Evolutionary conservation across 164 flowering plant species (phyloP).

Genomic region (Stephania cephalantha): DNA sequence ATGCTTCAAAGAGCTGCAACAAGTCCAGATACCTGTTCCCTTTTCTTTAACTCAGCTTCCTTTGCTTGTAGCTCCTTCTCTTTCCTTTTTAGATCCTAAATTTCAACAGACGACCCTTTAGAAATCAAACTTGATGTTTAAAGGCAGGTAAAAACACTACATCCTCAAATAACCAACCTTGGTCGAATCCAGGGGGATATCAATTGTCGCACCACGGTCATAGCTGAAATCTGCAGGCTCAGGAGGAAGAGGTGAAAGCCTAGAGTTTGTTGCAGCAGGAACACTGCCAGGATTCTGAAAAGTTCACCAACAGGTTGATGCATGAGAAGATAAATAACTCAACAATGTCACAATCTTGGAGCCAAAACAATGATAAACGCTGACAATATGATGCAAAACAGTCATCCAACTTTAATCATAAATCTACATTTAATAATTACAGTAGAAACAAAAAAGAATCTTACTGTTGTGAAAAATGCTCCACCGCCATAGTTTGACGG

Average conservation of each 20-base stretch:
- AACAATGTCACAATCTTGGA: not conserved
- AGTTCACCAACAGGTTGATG: conserved; percentile 3
- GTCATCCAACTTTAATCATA: not conserved
- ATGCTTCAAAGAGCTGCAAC: not conserved
- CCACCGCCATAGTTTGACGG: conserved; percentile 55
- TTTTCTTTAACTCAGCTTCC: conserved; percentile 75
- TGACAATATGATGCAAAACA: not conserved
- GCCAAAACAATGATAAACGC: not conserved
- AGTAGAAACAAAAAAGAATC: conserved; percentile 12
- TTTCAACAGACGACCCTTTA: conserved; percentile 7
- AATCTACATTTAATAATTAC: not conserved
- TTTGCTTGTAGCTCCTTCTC: conserved; percentile 88
- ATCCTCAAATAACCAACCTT: conserved; percentile 22
- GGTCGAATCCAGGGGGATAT: conserved; percentile 72
- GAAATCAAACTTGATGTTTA: not conserved
- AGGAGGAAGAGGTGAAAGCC: conserved; percentile 92
- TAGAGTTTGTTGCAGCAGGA: conserved; percentile 59
- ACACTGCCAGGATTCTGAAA: conserved; percentile 57
- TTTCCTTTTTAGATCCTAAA: conserved; percentile 73
- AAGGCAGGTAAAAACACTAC: not conserved
- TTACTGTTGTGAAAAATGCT: conserved; percentile 57
- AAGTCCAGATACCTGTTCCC: conserved; percentile 70
- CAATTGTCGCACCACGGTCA: conserved; percentile 63
- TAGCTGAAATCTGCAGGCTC: conserved; percentile 81
- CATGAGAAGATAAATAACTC: not conserved